These are phyloP conservation scores for Serendipita sp. DNA, from an alignment of 768 basidiomycete genomes.

Conservation along the genomic window DNA sequence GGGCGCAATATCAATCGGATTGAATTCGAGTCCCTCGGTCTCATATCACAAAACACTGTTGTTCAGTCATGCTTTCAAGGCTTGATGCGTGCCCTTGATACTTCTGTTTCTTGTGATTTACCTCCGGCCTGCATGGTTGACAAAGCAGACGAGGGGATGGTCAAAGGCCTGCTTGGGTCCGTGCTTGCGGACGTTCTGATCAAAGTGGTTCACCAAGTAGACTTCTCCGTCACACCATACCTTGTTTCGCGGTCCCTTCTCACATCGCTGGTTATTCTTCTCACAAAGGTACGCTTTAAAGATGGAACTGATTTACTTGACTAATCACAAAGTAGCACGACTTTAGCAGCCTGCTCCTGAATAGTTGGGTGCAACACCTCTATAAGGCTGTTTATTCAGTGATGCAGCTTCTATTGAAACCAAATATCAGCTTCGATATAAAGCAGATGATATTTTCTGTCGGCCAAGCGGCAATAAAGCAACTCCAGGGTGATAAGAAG, in stretches of 20 bases:
- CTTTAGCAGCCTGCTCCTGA: constrained; percentile 37
- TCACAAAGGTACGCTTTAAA: constrained; percentile 32
- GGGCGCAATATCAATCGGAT: constrained; percentile 31
- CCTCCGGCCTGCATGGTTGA: constrained; percentile 31
- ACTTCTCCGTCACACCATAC: constrained; percentile 29
- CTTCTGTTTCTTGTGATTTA: constrained; percentile 32
- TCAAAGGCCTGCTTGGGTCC: constrained; percentile 38
- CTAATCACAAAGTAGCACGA: constrained; percentile 27
- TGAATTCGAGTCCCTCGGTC: constrained; percentile 31
- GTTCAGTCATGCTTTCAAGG: constrained; percentile 38
- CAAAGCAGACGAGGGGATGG: constrained; percentile 26
- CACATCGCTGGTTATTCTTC: constrained; percentile 44
- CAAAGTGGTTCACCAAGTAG: constrained; percentile 30
- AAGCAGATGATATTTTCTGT: constrained; percentile 48
- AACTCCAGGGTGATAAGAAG: constrained; percentile 28
- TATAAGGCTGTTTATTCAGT: constrained; percentile 35
- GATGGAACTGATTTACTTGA: neutral
- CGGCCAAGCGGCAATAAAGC: constrained; percentile 43
- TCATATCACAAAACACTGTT: constrained; percentile 27
- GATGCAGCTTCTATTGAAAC: constrained; percentile 30
- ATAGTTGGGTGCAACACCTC: constrained; percentile 35
- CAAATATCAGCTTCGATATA: constrained; percentile 46
- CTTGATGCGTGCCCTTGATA: constrained; percentile 42
- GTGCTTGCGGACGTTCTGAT: constrained; percentile 46
- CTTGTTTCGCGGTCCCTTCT: constrained; percentile 42